Base-by-base conservation (phyloP, 73 alveolate species). In the Paramecium octaurelia region DNA sequence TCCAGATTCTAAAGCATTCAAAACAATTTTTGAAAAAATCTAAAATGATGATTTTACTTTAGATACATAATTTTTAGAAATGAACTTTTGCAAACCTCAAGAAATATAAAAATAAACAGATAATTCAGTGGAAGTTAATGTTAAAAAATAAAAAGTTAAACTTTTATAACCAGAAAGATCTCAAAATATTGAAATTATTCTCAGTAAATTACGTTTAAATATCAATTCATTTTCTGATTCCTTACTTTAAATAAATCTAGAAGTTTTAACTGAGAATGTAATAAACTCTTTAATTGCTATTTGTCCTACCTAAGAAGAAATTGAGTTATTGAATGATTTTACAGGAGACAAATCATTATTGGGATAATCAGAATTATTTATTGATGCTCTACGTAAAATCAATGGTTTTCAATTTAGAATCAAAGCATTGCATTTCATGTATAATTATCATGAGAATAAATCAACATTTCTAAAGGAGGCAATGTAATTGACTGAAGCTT, bases 271-370 rank as follows among this genome's bases (percentile, higher is more conserved):
- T 3, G 50, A 46, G 3, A 38, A 29, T 24, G 3, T 46, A 10
- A 23, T 80, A 8, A 64, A 80, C 12, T 80, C 91, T 0, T 35
- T 80, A 23, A 24, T 24, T 20, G 75, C 50, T 8, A 80, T 80
- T 7, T 43, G 71, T 16, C 91, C 91, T 11, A n/a, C 91, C 18
- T 59, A 80, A 18, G 91, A 80, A 3, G 91, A 80, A 27, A 43
- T 48, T 24, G 57, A 48, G 0, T 21, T 31, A 27, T 21, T 80
- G 5, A 42, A 23, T 18, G 91, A 80, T 6, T 80, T 40, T 46
- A 18, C 42, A 20, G 91, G 91, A 11, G 35, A 40, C 10, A 44
- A 8, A 42, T 24, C 35, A 24, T 23, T 43, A 9, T 80, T 80
- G 44, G 91, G 76, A 1, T 40, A 44, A 38, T 29, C 75, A 0